Base-by-base conservation (phyloP, 2,329 filamentous ascomycete genomes). In the Penicillium hordei region DNA sequence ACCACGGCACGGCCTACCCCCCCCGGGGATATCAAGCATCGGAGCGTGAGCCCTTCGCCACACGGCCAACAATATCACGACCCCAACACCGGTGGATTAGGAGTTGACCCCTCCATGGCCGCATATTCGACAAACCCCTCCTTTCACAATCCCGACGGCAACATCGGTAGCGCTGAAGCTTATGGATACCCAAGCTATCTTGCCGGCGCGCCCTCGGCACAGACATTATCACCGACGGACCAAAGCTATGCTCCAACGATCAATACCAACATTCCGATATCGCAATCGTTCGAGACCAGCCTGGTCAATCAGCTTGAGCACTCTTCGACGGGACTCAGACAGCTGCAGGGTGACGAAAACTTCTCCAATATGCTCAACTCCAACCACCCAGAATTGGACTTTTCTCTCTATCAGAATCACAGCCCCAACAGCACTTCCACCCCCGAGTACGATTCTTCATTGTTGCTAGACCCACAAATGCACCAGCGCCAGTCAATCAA, bases 21-120 rank as follows among this genome's bases (percentile, higher is more conserved):
- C 48, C 73, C 73, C 12, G 70, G 63, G 45, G 69, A 70, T 55
- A 67, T 72, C 66, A 71, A 74, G 59, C 72, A 67, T 68, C 75
- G 73, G 61, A 73, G 73, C 60, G 68, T 77, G 67, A 79, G 77
- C 70, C 75, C 73, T 54, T 77, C 76, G 48, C 67, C 72, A 44
- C 76, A 76, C 65, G 71, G 68, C 48, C 75, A 76, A n/a, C 69
- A 68, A 38, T 77, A 74, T 66, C 70, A 75, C 34, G 68, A 75
- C 54, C 65, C 66, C 34, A 63, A 68, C 45, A 51, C 68, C 25
- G 63, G 50, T 36, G 50, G 72, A 10, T 66, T 75, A 54, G 70
- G 70, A 48, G 58, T 78, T 42, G 73, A 77, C 59, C 67, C 74
- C 44, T 72, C 76, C 34, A 65, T 75, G 61, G 65, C 71, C 19